phyloP scores from a whole-genome alignment of 139 green algal species.

The Zygnema circumcarinatum region DNA sequence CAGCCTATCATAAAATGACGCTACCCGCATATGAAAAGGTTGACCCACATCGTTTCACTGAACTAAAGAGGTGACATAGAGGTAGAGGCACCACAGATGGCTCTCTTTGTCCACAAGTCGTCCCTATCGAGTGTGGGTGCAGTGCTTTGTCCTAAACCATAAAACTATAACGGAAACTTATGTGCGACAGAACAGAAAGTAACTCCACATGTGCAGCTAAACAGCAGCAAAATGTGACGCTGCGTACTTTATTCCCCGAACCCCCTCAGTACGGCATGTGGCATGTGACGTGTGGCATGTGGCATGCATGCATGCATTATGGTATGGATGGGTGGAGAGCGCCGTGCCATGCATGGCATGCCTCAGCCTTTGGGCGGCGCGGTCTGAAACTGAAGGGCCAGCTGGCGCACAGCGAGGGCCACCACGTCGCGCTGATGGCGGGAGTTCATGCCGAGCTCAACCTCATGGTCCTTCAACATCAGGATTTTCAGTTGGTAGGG shows the following conservation, averaged over 20 bases:
- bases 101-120: no score
- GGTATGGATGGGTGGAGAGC: not conserved
- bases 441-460: conserved; percentile 43
- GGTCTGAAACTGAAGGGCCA: conserved; percentile 3
- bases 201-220: not conserved
- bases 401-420: conserved; percentile 24
- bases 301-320: not conserved
- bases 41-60: no score
- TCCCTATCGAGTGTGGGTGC: no score
- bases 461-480: conserved; percentile 24
- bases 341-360: not conserved
- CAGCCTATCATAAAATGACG: no score
- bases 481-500: conserved; percentile 37
- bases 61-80: no score
- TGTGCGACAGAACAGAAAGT: not conserved
- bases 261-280: no score
- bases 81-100: no score
- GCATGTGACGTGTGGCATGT: not conserved
- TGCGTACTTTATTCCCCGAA: no score
- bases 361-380: not conserved
- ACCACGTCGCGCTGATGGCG: conserved; percentile 29
- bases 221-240: no score
- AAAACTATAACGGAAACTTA: no score
- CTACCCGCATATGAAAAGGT: no score
- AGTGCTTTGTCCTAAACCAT: no score